These are phyloP conservation scores for Yamadazyma membranifaciens DNA, from an alignment of 1,139 yeast genomes.

Conservation along the genomic window DNA sequence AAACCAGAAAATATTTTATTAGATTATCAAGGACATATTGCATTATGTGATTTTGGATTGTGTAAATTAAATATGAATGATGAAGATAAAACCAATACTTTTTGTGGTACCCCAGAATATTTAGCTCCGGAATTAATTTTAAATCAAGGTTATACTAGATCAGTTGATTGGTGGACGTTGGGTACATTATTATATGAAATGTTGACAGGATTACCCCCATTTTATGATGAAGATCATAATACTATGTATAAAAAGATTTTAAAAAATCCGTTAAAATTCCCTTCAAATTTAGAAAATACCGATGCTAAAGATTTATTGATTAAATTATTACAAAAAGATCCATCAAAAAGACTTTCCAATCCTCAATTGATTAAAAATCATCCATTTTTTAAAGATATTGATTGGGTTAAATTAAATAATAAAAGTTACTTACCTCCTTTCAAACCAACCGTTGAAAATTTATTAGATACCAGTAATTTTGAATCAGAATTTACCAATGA, in stretches of 20 bases:
- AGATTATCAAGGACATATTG: conserved; percentile 96
- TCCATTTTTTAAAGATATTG: conserved; percentile 85
- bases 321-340: conserved; percentile 82
- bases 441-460: conserved; percentile 86
- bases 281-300: conserved; percentile 74
- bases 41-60: conserved; percentile 93
- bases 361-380: conserved; percentile 84
- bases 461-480: conserved; percentile 88
- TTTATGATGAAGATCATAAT: conserved; percentile 91
- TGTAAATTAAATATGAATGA: conserved; percentile 92
- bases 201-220: conserved; percentile 96
- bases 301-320: conserved; percentile 83
- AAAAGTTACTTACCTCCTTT: conserved; percentile 95
- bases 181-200: conserved; percentile 92
- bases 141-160: conserved; percentile 91
- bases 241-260: conserved; percentile 92
- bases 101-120: conserved; percentile 96
- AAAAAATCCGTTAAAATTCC: conserved; percentile 85
- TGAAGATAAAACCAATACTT: conserved; percentile 86
- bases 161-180: conserved; percentile 97
- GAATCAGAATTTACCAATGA: conserved; percentile 92
- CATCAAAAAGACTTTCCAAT: conserved; percentile 74
- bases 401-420: conserved; percentile 80
- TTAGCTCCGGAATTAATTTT: conserved; percentile 90
- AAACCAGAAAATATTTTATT: conserved; percentile 93